phyloP scores from a whole-genome alignment of 805 yeast species.

The Candida nitratophila region DNA sequence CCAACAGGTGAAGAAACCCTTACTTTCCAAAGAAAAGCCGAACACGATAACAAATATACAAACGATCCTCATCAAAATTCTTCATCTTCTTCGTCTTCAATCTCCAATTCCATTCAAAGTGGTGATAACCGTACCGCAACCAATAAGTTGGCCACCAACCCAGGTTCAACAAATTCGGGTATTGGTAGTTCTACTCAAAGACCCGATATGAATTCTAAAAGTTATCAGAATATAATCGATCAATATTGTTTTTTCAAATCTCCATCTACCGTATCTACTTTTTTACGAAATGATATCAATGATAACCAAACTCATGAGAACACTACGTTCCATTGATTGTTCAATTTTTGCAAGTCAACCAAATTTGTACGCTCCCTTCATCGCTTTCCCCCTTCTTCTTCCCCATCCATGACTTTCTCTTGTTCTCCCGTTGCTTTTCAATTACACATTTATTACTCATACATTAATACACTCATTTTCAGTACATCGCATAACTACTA shows the following conservation, averaged over 20 bases:
- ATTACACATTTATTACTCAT: too few species aligned
- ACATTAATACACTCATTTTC: background rate
- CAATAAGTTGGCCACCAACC: too few species aligned
- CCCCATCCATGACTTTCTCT: too few species aligned
- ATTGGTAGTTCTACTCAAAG: conserved; percentile 5
- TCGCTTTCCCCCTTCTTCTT: too few species aligned
- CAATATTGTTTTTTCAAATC: conserved; percentile 54
- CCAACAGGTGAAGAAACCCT: background rate
- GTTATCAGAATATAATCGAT: conserved; percentile 50
- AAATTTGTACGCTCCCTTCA: too few species aligned
- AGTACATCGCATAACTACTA: background rate
- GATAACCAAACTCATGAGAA: conserved; percentile 12
- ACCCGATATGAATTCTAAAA: conserved; percentile 38
- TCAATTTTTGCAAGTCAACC: too few species aligned
- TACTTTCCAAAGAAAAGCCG: background rate
- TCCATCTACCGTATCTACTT: conserved; percentile 26
- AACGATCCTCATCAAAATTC: too few species aligned
- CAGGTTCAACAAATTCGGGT: background rate
- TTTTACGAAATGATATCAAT: conserved; percentile 15
- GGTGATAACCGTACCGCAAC: too few species aligned
- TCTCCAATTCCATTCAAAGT: background rate
- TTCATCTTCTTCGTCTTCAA: background rate
- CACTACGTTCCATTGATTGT: conserved; percentile 16
- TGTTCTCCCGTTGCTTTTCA: too few species aligned
- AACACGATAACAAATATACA: too few species aligned